phyloP scores from a whole-genome alignment of 352 stramenopile species.

The Phytophthora fragariae region DNA sequence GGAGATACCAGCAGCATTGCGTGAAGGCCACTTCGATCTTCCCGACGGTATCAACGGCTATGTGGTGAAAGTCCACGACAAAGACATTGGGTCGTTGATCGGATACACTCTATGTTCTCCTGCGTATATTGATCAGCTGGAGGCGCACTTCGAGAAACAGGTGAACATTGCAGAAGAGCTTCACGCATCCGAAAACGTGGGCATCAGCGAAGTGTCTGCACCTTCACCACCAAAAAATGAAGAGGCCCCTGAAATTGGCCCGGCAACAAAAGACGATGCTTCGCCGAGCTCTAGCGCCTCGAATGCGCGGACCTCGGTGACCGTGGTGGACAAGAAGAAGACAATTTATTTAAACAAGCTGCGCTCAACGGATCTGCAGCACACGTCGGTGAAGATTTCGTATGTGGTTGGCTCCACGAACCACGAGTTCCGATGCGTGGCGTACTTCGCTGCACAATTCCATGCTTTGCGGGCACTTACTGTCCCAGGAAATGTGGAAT shows the following conservation, averaged over 20 bases:
- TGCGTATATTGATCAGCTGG: slow-evolving; percentile 75
- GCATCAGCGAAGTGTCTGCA: slow-evolving; percentile 29
- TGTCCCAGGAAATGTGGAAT: slow-evolving; percentile 74
- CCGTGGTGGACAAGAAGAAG: slow-evolving; percentile 47
- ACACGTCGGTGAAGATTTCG: slow-evolving; percentile 84
- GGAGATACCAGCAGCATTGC: slow-evolving; percentile 52
- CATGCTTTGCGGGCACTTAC: slow-evolving; percentile 77
- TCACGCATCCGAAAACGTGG: slow-evolving; percentile 28
- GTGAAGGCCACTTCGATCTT: slow-evolving; percentile 79
- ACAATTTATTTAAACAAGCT: slow-evolving; percentile 76
- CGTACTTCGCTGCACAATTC: slow-evolving; percentile 87
- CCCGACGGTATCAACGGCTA: slow-evolving; percentile 77
- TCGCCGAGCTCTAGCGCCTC: slow-evolving; percentile 15
- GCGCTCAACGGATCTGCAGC: slow-evolving; percentile 69
- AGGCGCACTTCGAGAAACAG: slow-evolving; percentile 63
- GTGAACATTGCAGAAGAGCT: slow-evolving; percentile 68
- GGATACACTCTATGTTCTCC: slow-evolving; percentile 81
- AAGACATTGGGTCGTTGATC: slow-evolving; percentile 85
- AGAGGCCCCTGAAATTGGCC: slow-evolving; percentile 15
- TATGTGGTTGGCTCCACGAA: slow-evolving; percentile 58
- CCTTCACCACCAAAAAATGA: slow-evolving; percentile 29
- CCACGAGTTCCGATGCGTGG: slow-evolving; percentile 74
- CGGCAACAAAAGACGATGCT: not conserved
- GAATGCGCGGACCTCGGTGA: slow-evolving; percentile 22
- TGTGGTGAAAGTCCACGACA: slow-evolving; percentile 83